Percentiles rank a stretch among this genome's conserved stretches.
Conservation (phyloP, 164 flowering plant genomes). For the Magnolia changhungtana region DNA sequence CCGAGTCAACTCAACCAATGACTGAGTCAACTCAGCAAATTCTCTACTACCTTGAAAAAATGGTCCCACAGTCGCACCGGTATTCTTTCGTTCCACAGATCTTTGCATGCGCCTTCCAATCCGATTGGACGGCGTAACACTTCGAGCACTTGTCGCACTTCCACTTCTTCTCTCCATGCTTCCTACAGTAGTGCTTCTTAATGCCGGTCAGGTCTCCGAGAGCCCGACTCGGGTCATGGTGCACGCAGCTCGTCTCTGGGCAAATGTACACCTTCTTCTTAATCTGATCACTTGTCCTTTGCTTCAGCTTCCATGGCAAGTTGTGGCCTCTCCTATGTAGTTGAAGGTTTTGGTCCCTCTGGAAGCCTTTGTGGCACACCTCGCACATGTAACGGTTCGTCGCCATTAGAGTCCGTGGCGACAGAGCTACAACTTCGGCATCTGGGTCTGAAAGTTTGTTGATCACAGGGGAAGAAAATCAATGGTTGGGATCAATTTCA, state of each 20-base stretch:
- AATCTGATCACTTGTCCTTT: constrained; percentile 50
- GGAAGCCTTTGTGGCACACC: constrained; percentile 92
- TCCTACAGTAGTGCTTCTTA: constrained; percentile 86
- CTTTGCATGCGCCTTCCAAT: constrained; percentile 90
- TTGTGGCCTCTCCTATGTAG: constrained; percentile 91
- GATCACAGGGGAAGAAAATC: not conserved
- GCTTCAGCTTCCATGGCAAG: constrained; percentile 96
- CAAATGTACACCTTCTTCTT: constrained; percentile 83
- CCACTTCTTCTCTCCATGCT: constrained; percentile 98
- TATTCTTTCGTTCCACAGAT: constrained; percentile 92
- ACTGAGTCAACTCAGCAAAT: no score
- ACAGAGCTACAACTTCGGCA: constrained; percentile 84
- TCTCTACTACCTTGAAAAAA: constrained; percentile 65
- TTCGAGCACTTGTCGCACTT: constrained; percentile 93
- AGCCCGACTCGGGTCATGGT: constrained; percentile 87
- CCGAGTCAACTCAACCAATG: no score
- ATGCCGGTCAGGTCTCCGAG: constrained; percentile 93
- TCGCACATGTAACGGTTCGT: constrained; percentile 95
- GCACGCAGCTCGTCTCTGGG: constrained; percentile 81
- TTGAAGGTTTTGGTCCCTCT: constrained; percentile 89
- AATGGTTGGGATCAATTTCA: not conserved
- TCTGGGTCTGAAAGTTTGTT: constrained; percentile 60
- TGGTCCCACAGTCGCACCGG: constrained; percentile 86
- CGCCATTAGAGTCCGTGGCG: constrained; percentile 90
- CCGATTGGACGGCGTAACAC: constrained; percentile 87